Evolutionary conservation across 2,329 filamentous ascomycete genomes (phyloP), one percentile per base, ranked within the genome.

Genomic region (Ophiosphaerella herpotricha): DNA sequence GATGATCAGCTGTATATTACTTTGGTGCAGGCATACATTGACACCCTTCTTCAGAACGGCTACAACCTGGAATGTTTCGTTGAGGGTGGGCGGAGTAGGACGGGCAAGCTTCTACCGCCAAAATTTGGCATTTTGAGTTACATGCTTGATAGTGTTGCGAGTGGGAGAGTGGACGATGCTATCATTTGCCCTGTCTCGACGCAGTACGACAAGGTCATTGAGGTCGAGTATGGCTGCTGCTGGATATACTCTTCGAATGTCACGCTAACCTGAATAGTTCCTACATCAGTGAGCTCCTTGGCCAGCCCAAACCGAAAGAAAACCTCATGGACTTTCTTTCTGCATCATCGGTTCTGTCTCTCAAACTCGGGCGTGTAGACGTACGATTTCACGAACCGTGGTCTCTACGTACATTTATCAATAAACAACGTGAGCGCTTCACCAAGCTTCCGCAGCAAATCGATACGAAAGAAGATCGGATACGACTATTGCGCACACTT

Each of bases 21-120:
- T 0, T 80, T 97, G n/a, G 93, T 99, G 6, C 94, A 99, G 73
- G 85, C 91, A 6, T 99, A 99, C 67, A 91, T 99, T 62, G 94
- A 99, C 71, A 95, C 91, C 0, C 72, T 99, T 37, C 79, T 99
- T 2, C 90, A 94, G 66, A 87, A 90, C 57, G 94, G 94, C 0
- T 96, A 88, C 74, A 97, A 99, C 70, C 85, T 99, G 41, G 93
- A 97, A 73, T 99, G 94, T 72, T 99, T 99, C 64, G 95, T 99
- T n/a, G 94, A 99, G 76, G 94, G 94, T 13, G 92, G 93, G 1
- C 83, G 94, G 14, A 97, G 92, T 29, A 82, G 94, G 43, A 99
- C 93, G 0, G 94, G 94, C 24, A 99, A 99, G 75, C 82, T 99
- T 2, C 75, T 99, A 11, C 88, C 91, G 2, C 94, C 94, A 0